Conservation (phyloP, 2,329 filamentous ascomycete species). For the Gliomastix tumulicola region DNA sequence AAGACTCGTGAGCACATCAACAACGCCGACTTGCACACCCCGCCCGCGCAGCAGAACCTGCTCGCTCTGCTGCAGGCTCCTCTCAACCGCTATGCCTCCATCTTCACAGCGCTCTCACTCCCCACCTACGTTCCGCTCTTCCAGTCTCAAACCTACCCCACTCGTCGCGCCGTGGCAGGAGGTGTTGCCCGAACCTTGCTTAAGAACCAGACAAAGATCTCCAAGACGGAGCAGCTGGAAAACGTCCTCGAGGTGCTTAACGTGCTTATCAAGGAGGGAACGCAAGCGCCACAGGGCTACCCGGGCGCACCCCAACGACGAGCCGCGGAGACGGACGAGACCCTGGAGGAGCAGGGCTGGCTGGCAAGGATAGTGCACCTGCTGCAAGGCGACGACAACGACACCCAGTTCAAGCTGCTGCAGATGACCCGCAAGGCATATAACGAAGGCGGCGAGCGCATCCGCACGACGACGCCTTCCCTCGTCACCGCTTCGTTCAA, state of each 20-base stretch:
- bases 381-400: constrained; percentile 76
- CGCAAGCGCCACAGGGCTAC: constrained; percentile 77
- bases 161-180: constrained; percentile 81
- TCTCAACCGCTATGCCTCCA: constrained; percentile 80
- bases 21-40: constrained; percentile 89
- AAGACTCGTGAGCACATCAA: constrained; percentile 88
- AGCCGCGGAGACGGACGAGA: constrained; percentile 84
- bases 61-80: constrained; percentile 86
- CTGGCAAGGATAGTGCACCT: constrained; percentile 87
- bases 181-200: constrained; percentile 81
- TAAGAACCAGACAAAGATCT: constrained; percentile 72
- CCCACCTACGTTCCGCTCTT: constrained; percentile 88
- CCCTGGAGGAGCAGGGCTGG: constrained; percentile 96
- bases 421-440: constrained; percentile 85
- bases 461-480: constrained; percentile 91
- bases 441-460: constrained; percentile 85
- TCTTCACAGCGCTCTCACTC: constrained; percentile 92
- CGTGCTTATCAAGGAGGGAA: constrained; percentile 89
- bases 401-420: constrained; percentile 88
- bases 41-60: constrained; percentile 79
- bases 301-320: constrained; percentile 73
- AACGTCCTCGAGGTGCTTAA: constrained; percentile 83
- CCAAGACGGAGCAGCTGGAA: constrained; percentile 72
- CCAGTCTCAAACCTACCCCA: constrained; percentile 88
- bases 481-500: constrained; percentile 87